Base-by-base conservation (phyloP, 108 stramenopile genomes). In the Pseudonitzschia multistriata region DNA sequence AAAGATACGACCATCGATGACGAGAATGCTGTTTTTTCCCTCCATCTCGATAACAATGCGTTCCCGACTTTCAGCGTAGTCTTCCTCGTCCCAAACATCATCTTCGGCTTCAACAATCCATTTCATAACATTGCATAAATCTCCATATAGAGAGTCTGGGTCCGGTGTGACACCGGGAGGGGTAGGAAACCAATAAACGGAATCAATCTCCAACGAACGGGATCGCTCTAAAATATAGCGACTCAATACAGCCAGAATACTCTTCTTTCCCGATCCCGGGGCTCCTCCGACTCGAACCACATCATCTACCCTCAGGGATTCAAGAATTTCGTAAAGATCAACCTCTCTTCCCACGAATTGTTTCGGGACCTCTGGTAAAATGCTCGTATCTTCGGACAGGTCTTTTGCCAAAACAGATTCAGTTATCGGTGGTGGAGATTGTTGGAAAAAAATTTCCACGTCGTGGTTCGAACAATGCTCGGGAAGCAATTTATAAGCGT, bases 331-430 rank as follows among this genome's bases (percentile, higher is more conserved):
- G 56, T 87, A 85, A 72, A 87, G 82, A 29, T 87, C 80, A 14
- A 83, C 81, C 48, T 91, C 87, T 30, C 90, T 62, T 17, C 90
- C 90, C 7, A 86, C 30, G 62, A 88, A 91, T 5, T 78, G 82
- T 21, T 76, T 49, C 2, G 90, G 87, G 72, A 76, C 49, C 24
- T 67, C 35, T 47, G 69, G 70, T 14, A 70, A 27, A 42, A 65
- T 35, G 39, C 50, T 25, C 1, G 21, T 8, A 24, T 52, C 19
- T 25, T 24, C 1, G 2, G 25, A 25, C 19, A n/a, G 21, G 37
- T 57, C 56, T 15, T 42, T 4, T 4, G 67, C 24, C 13, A 49
- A 59, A 7, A 47, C 35, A 22, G 61, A 15, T 21, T 47, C 53
- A 36, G 72, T 52, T 24, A 36, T 56, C 35, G 49, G 49, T 5